Base-by-base conservation (phyloP, 805 yeast species). In the Starmerella khaoyaiensis region DNA sequence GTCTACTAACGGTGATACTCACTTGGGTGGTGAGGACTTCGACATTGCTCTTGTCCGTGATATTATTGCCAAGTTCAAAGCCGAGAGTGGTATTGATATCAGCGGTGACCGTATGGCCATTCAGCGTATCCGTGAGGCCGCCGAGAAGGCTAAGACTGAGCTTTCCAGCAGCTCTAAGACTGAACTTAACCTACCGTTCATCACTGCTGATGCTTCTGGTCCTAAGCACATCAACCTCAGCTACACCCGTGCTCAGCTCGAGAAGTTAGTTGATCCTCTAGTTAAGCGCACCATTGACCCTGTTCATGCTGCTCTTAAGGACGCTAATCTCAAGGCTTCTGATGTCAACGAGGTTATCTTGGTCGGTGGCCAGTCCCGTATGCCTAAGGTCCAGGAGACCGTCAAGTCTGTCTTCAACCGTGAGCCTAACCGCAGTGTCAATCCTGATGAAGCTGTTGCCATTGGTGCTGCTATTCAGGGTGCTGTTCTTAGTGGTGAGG, bases 391-490 rank as follows among this genome's bases (percentile, higher is more conserved):
- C 50, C 62, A 76, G 42, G 78, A 72, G 54, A 74, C 79, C 46
- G 93, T 81, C 54, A 76, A 74, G 65, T 58, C 69, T 37, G 69
- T 80, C 54, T 84, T 84, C 64, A 77, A 76, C 56, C 78, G 71
- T 62, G 80, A 76, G 52, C 93, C 94, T 51, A 79, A 81, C 56
- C 83, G 79, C 68, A 75, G 87, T 37, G 94, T 84, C 53, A 84
- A 84, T 74, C 96, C 96, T 34, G 93, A 80, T 58, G 93, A 80
- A 68, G 93, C 93, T 33, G 93, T 80, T 44, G 90, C 93, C 51
- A 75, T 84, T 64, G 96, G 96, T 66, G 96, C 96, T 48, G 95
- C 95, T 41, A 86, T 84, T 53, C 96, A 84, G 68, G 96, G 95
- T 64, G 96, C 94, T 55, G 93, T 84, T 47, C 69, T 84, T 47